Evolutionary conservation across 441 rosid genomes (phyloP), one percentile per base, ranked within the genome.

Genomic region (Eutrema salsugineum): DNA sequence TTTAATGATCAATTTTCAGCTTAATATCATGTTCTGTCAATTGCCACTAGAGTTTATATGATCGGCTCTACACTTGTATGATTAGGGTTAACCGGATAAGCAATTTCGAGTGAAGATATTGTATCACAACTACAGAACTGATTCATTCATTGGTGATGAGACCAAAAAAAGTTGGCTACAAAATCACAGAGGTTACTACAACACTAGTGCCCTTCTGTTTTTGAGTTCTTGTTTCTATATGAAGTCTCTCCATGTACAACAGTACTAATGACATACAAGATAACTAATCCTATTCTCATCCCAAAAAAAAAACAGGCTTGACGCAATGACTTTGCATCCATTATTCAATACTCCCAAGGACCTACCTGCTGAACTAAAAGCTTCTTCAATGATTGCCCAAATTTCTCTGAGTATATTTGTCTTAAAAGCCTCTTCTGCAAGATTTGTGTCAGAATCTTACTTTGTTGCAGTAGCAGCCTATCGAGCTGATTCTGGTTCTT

Each of bases 161-260:
- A 49, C 22, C 36, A 50, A 38, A 47, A 24, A 17, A 38, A 11
- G 50, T 53, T 43, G 61, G 35, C 76, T 64, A 72, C 71, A 73
- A 57, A 53, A 73, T 72, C 66, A 65, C 35, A 53, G 35, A 63
- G 63, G 39, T 28, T 27, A 49, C 56, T 72, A 63, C 56, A 47
- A 72, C 22, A 72, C 9, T 15, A 63, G 8, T 62, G 15, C 28
- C 54, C n/a, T 73, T 73, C n/a, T 49, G 16, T 7, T 54, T 16
- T 19, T 56, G 11, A n/a, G 77, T 57, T 68, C 65, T 62, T 35
- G 60, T 51, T 36, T 69, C 47, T 69, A 75, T 75, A 75, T 42
- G 22, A 35, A 61, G 70, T 75, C 16, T 54, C 44, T 68, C 40
- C 68, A n/a, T 74, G 73, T 73, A 68, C 75, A 75, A 75, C 33